These are phyloP conservation scores for Filobasidium floriforme DNA, from an alignment of 768 basidiomycete species.

Conservation along the genomic window DNA sequence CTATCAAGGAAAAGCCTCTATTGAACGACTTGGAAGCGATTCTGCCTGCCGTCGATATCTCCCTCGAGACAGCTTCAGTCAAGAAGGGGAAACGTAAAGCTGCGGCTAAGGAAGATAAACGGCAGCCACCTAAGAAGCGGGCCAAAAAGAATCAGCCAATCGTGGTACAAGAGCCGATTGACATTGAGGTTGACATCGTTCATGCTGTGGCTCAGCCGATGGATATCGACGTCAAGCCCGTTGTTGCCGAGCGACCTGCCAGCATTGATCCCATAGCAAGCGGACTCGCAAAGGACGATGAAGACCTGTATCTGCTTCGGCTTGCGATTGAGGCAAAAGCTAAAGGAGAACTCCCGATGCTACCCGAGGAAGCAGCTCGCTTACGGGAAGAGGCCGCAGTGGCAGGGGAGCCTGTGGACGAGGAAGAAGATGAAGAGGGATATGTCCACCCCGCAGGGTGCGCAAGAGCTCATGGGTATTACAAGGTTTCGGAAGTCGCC, in stretches of 20 bases:
- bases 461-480: conserved; percentile 88
- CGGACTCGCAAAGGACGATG: conserved; percentile 73
- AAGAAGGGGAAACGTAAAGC: conserved; percentile 10
- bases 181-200: conserved; percentile 27
- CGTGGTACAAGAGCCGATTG: conserved; percentile 21
- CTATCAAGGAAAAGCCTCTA: too few relatives aligned
- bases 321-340: conserved; percentile 39
- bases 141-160: conserved; percentile 12
- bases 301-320: conserved; percentile 67
- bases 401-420: not conserved
- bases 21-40: not conserved
- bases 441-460: conserved; percentile 64
- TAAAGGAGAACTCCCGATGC: conserved; percentile 23
- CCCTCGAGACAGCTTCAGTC: not conserved
- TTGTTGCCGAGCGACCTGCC: conserved; percentile 3
- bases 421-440: conserved; percentile 7
- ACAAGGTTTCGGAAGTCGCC: conserved; percentile 84
- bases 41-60: not conserved
- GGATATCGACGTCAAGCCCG: not conserved
- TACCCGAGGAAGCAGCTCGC: conserved; percentile 16
- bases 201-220: not conserved
- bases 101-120: conserved; percentile 13
- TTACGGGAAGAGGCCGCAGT: conserved; percentile 1
- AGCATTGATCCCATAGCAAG: conserved; percentile 46
- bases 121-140: conserved; percentile 13